Percentiles rank a stretch among this genome's conserved stretches.
Evolutionary conservation across 108 stramenopile species (phyloP).

Genomic region (Cylindrotheca fusiformis): DNA sequence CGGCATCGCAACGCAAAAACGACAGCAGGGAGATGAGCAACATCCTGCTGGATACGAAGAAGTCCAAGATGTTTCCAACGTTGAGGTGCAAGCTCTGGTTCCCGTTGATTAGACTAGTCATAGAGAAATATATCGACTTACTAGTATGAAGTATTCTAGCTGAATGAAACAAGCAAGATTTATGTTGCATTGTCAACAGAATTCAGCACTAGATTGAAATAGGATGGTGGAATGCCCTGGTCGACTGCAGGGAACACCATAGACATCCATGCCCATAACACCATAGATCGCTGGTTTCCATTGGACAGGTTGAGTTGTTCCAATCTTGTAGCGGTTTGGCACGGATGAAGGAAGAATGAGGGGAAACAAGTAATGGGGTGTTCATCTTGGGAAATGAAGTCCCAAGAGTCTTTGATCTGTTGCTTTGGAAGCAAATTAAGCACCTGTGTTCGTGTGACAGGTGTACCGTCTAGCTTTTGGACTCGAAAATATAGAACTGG

Average conservation of each 20-base stretch:
- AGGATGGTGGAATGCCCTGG: slow-evolving; percentile 38
- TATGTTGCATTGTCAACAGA: too few relatives aligned
- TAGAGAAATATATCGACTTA: too few relatives aligned
- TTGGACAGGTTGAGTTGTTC: slow-evolving; percentile 11
- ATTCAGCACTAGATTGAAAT: neutral
- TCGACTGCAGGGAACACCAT: slow-evolving; percentile 72
- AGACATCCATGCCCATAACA: slow-evolving; percentile 72
- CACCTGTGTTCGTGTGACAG: slow-evolving; percentile 32
- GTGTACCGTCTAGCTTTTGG: slow-evolving; percentile 33
- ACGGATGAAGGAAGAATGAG: slow-evolving; percentile 74
- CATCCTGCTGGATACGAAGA: neutral
- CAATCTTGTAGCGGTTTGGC: slow-evolving; percentile 55
- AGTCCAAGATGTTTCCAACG: neutral
- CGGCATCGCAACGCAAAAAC: slow-evolving; percentile 10
- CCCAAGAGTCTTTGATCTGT: slow-evolving; percentile 48
- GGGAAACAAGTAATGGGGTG: slow-evolving; percentile 62
- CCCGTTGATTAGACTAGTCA: too few relatives aligned
- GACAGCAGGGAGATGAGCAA: neutral
- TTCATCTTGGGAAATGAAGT: slow-evolving; percentile 74
- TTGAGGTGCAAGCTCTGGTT: neutral
- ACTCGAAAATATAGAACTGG: slow-evolving; percentile 70
- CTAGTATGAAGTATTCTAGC: too few relatives aligned
- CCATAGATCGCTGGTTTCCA: neutral
- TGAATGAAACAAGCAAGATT: too few relatives aligned
- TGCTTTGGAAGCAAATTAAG: slow-evolving; percentile 26